These are phyloP conservation scores for Pachysandra terminalis DNA, from an alignment of 164 flowering plant genomes.

Conservation along the genomic window DNA sequence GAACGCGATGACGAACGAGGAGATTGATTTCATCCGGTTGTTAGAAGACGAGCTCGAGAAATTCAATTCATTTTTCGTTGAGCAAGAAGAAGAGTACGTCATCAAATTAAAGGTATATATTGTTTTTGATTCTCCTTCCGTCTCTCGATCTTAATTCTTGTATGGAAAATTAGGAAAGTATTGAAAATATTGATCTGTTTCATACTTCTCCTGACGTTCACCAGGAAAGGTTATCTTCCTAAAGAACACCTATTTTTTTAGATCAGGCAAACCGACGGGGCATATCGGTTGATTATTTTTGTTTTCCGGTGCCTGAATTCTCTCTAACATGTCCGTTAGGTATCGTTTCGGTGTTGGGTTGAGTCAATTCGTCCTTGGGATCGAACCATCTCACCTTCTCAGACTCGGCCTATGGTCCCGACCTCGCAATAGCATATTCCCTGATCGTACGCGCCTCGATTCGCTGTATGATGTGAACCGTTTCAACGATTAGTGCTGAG, in stretches of 20 bases:
- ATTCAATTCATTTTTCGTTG: slow-evolving; percentile 79
- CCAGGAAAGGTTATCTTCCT: background rate
- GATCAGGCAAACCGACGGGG: background rate
- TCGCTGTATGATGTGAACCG: too few species aligned
- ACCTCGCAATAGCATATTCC: too few species aligned
- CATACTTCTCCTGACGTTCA: background rate
- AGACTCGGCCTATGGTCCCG: too few species aligned
- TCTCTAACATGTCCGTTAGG: background rate
- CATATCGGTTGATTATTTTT: background rate
- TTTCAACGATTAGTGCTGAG: too few species aligned
- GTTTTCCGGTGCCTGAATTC: background rate
- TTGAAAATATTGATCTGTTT: background rate
- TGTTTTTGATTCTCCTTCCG: too few species aligned
- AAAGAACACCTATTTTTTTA: background rate
- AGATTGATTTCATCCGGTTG: slow-evolving; percentile 55
- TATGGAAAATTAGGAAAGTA: background rate
- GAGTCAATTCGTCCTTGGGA: background rate
- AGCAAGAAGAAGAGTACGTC: slow-evolving; percentile 87
- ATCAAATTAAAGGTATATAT: slow-evolving; percentile 70
- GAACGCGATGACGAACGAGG: slow-evolving; percentile 47
- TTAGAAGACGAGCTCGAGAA: slow-evolving; percentile 86
- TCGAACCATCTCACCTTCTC: background rate
- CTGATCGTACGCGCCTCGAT: too few species aligned
- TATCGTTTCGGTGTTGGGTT: background rate
- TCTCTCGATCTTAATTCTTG: too few species aligned